phyloP scores from a whole-genome alignment of 177 flowering plant species.

The Telopea speciosissima region DNA sequence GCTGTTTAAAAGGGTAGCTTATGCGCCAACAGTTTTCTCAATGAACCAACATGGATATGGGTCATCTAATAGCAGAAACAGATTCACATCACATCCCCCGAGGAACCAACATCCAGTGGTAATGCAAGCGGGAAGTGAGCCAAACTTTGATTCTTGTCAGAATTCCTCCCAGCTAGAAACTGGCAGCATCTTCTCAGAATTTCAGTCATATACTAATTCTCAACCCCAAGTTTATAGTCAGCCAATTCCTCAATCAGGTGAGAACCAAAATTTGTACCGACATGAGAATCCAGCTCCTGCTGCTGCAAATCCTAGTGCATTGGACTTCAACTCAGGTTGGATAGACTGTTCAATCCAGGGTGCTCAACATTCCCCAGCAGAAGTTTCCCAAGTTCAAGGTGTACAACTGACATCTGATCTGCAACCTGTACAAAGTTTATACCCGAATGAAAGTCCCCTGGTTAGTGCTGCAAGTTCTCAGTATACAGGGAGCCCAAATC shows the following conservation, averaged over 20 bases:
- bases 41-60: conserved; percentile 9
- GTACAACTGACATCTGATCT: conserved; percentile 16
- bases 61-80: conserved; percentile 13
- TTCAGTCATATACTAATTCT: conserved; percentile 7
- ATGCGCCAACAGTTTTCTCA: conserved; percentile 9
- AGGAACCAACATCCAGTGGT: conserved; percentile 9
- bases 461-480: conserved; percentile 1
- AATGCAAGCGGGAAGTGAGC: background rate
- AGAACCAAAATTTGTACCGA: conserved; percentile 11
- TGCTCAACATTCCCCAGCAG: conserved; percentile 10
- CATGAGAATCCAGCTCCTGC: conserved; percentile 9
- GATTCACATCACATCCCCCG: conserved; percentile 6
- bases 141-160: conserved; percentile 10
- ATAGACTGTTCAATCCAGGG: conserved; percentile 5
- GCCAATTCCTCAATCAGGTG: conserved; percentile 15
- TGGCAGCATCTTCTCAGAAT: conserved; percentile 5
- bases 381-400: conserved; percentile 13
- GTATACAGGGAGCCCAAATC: conserved; percentile 9
- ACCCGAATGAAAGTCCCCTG: too few species aligned
- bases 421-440: conserved; percentile 7
- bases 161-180: conserved; percentile 14
- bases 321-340: conserved; percentile 14
- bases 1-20: conserved; percentile 26
- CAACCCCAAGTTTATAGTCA: conserved; percentile 21
- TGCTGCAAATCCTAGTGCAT: conserved; percentile 5